Percentiles rank a stretch among this genome's conserved stretches.
Evolutionary conservation across 345 rosid species (phyloP).

Genomic region (Lagerstroemia speciosa): DNA sequence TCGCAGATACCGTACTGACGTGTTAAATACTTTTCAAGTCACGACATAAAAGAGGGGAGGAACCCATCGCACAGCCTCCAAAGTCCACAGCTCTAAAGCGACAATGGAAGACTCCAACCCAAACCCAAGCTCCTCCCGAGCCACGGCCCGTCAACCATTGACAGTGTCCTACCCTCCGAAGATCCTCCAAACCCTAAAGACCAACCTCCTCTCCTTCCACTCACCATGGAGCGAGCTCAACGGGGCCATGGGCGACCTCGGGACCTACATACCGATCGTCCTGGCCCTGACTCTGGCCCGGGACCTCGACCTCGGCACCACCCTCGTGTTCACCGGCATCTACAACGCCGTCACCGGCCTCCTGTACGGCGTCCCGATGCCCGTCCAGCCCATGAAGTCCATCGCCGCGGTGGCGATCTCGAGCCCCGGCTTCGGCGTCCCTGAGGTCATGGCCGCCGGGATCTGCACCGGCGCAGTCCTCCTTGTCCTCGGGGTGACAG

Average conservation of each 20-base stretch:
- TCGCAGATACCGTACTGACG: too few species aligned
- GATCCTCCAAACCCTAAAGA: slow-evolving; percentile 22
- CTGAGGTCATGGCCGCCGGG: slow-evolving; percentile 74
- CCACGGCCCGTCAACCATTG: neutral
- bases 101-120: slow-evolving; percentile 1
- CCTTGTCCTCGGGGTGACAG: slow-evolving; percentile 52
- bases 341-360: slow-evolving; percentile 70
- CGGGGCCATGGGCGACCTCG: slow-evolving; percentile 88
- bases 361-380: slow-evolving; percentile 77
- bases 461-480: slow-evolving; percentile 62
- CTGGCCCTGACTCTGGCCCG: slow-evolving; percentile 69
- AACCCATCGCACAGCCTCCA: neutral
- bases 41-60: neutral
- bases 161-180: neutral
- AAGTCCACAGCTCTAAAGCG: neutral
- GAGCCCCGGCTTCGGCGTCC: slow-evolving; percentile 40
- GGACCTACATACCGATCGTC: slow-evolving; percentile 80
- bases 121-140: neutral
- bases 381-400: slow-evolving; percentile 91
- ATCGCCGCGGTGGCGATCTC: slow-evolving; percentile 75
- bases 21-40: too few species aligned
- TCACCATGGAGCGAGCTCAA: slow-evolving; percentile 64
- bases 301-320: slow-evolving; percentile 70
- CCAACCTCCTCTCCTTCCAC: slow-evolving; percentile 32
- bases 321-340: slow-evolving; percentile 62